Evolutionary conservation across 2,329 filamentous ascomycete genomes (phyloP), one percentile per base, ranked within the genome.

Genomic region (Exophiala aquamarina): DNA sequence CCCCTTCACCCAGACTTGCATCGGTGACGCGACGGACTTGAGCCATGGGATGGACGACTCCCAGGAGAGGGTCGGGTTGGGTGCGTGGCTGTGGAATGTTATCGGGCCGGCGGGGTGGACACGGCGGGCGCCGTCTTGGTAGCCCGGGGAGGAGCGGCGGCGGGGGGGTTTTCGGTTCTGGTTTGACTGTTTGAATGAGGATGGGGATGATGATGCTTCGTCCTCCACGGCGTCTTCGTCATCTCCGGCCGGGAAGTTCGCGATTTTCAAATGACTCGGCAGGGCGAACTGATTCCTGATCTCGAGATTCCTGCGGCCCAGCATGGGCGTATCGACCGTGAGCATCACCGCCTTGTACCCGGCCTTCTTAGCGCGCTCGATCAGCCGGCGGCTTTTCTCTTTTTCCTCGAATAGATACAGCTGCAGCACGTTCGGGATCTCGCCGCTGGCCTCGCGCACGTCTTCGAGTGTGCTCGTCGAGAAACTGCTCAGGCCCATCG

Each of bases 71-170:
- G 79, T 76, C 0, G 92, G 91, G 65, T 90, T 96, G 7, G 90
- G 91, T 63, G 97, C 92, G 68, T 97, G 97, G 10, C 92, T 96
- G 13, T 93, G 91, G 65, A 94, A 98, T 1, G 92, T 97, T 58
- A 97, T 84, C 64, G 84, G 84, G 23, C 81, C 82, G 63, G 85
- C 91, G 1, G 93, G 92, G 29, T 96, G 85, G 14, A 48, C 34
- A 5, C 55, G 44, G 32, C 41, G 42, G 15, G 44, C 14, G 9
- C 49, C 51, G 46, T 56, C 44, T 15, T 43, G 41, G 34, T 52
- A 50, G n/a, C 50, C 50, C 7, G 42, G 38, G 21, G 35, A 23
- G 33, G 37, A 47, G 37, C 37, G 28, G 15, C 41, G 43, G 21
- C 36, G 42, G 18, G 42, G 18, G 35, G 14, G 13, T 15, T 9